Conservation (phyloP, 495 filamentous ascomycete genomes). For the Talaromyces liani region DNA sequence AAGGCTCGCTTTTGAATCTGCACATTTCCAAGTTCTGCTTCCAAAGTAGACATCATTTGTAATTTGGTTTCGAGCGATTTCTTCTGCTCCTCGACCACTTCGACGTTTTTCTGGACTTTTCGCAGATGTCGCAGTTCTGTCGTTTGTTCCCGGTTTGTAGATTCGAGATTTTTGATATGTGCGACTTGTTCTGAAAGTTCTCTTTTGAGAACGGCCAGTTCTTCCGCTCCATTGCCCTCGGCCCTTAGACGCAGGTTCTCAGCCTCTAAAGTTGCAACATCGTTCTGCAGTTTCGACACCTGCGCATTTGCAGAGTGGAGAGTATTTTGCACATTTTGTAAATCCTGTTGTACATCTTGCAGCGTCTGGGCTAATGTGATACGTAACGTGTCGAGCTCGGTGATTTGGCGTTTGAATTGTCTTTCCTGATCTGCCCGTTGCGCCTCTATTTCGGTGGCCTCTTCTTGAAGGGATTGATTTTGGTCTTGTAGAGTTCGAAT, state of each 20-base stretch:
- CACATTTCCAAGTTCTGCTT: constrained; percentile 67
- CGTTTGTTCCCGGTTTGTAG: constrained; percentile 69
- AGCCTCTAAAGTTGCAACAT: constrained; percentile 66
- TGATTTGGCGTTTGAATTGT: constrained; percentile 57
- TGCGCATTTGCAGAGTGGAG: constrained; percentile 60
- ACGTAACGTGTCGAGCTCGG: constrained; percentile 65
- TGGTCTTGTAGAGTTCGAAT: constrained; percentile 66
- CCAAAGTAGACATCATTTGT: constrained; percentile 64
- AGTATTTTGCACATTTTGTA: constrained; percentile 51
- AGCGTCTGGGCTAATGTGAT: constrained; percentile 58
- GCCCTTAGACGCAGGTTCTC: constrained; percentile 77
- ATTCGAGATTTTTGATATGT: constrained; percentile 79
- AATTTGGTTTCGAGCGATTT: constrained; percentile 70
- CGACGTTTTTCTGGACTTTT: constrained; percentile 72
- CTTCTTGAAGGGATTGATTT: constrained; percentile 63
- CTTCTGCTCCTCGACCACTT: constrained; percentile 96
- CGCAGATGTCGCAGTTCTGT: constrained; percentile 73
- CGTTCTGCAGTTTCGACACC: constrained; percentile 58
- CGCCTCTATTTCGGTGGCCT: constrained; percentile 65
- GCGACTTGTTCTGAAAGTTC: constrained; percentile 84
- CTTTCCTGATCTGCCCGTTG: constrained; percentile 65
- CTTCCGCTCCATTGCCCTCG: constrained; percentile 77
- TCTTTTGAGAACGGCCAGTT: constrained; percentile 69
- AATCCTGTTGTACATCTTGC: constrained; percentile 65
- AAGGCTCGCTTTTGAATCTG: constrained; percentile 76